Evolutionary conservation across 306 rosid species (phyloP), one percentile per base, ranked within the genome.

Genomic region (Cicer pinnatifidum): DNA sequence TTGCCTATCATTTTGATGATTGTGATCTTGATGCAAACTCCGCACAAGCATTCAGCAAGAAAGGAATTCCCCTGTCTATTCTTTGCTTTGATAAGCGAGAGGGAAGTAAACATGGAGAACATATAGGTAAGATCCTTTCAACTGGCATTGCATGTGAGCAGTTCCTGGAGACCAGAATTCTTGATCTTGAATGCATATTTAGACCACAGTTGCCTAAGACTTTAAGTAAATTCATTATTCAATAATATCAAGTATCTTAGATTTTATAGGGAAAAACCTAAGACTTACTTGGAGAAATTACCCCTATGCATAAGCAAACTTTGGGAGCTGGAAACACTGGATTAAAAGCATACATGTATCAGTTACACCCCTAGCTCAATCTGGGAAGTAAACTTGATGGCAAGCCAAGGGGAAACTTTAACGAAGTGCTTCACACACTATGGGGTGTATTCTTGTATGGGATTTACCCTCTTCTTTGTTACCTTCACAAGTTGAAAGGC

Each of bases 261-360:
- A 58, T 72, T 79, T 23, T 23, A 23, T 23, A 23, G 33, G 33
- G 33, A 23, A 46, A 75, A 84, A 71, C 71, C 33, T 23, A 23
- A 78, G 80, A 82, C 88, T 58, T 75, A 66, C 60, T 62, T 81
- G 23, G 63, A 81, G 60, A 58, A 11, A 2, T 52, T 85, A 9
- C 85, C 88, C 60, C 0, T 38, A 20, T 71, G 39, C 52, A 76
- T 81, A 40, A 65, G 81, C 15, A 63, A 85, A 1, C 77, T 85
- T n/a, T 1, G 1, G 17, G 57, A 72, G 52, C 86, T 85, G 37
- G 72, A 79, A 66, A 79, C 73, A 4, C 53, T 85, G 52, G 89
- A 85, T 69, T 39, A 79, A 75, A 80, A 85, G 73, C 81, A 85
- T 38, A 78, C 85, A 17, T 44, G 46, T 47, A 50, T 81, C 54